Evolutionary conservation across 108 stramenopile species (phyloP), one percentile per base, ranked within the genome.

Genomic region (Cafeteria roenbergensis): DNA sequence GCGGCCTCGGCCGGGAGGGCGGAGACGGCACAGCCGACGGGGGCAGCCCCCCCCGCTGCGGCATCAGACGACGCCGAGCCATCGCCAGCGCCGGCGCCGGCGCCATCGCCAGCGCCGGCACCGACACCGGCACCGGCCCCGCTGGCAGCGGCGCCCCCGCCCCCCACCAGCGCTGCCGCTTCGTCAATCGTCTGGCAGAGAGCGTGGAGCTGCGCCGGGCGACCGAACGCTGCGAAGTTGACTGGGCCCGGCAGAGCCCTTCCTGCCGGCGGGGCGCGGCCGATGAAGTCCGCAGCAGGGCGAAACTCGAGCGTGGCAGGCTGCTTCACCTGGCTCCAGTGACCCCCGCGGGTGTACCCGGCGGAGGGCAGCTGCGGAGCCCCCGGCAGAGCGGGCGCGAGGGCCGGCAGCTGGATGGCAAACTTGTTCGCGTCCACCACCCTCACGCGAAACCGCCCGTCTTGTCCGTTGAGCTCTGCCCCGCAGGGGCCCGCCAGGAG

Each of bases 401-500:
- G 35, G 27, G 32, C 55, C 1, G 56, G 33, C 6, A 51, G 33
- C 37, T 4, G 24, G 22, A 29, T 56, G 54, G 37, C 63, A 25
- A 42, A 35, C 0, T 8, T 48, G 20, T 42, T 50, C 12, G 63
- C 2, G 6, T 42, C 25, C 24, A 42, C 4, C 1, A 50, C 63
- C 20, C 26, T 26, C 9, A 6, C 4, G 12, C 38, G 37, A 3
- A 25, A 3, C 3, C 63, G 37, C 4, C 37, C 37, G 26, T 79
- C 80, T 35, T 65, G 71, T n/a, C 66, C 81, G 62, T 76, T 75
- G 20, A 82, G 53, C 51, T 54, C 55, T 0, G 21, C 52, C 52
- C 64, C 76, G 34, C 78, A 76, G 65, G 91, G 68, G 29, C 92
- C 93, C 77, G 83, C 78, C 54, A 90, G 71, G 51, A 80, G 84